Percentiles rank a stretch among this genome's conserved stretches.
phyloP scores from a whole-genome alignment of 1,284 basidiomycete genomes.

The Melampsora larici-populina region DNA sequence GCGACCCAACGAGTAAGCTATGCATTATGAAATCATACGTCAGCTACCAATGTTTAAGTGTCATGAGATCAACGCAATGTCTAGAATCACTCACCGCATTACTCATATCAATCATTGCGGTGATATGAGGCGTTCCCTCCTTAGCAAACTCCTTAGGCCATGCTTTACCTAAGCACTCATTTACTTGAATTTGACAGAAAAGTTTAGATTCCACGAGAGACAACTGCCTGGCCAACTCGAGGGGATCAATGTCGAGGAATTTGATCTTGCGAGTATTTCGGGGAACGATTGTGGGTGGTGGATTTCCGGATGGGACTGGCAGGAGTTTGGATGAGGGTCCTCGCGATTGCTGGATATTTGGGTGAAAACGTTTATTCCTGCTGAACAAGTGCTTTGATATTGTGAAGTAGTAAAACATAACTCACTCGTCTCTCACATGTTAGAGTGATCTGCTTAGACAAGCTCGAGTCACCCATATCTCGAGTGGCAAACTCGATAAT shows the following conservation, averaged over 20 bases:
- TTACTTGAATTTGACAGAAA: conserved; percentile 82
- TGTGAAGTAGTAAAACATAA: neutral
- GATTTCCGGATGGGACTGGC: conserved; percentile 52
- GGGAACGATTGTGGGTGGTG: conserved; percentile 71
- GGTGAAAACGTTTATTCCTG: too few relatives aligned
- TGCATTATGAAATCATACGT: neutral
- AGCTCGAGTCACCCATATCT: conserved; percentile 50
- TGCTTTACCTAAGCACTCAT: conserved; percentile 72
- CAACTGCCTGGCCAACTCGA: conserved; percentile 88
- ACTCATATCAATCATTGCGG: conserved; percentile 82
- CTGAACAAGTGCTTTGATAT: neutral
- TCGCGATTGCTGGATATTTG: conserved; percentile 9
- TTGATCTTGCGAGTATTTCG: conserved; percentile 72
- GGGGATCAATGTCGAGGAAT: conserved; percentile 78
- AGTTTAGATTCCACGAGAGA: conserved; percentile 86
- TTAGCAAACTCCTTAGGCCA: conserved; percentile 54
- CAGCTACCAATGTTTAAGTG: neutral
- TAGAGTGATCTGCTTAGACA: conserved; percentile 52
- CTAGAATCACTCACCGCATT: conserved; percentile 66
- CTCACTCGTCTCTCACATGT: conserved; percentile 53
- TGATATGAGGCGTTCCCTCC: conserved; percentile 67
- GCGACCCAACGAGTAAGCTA: conserved; percentile 83
- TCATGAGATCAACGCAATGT: neutral
- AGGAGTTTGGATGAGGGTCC: conserved; percentile 44
- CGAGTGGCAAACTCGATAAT: conserved; percentile 53